Evolutionary conservation across 1,139 yeast genomes (phyloP).

Genomic region (Candida tropicalis): DNA sequence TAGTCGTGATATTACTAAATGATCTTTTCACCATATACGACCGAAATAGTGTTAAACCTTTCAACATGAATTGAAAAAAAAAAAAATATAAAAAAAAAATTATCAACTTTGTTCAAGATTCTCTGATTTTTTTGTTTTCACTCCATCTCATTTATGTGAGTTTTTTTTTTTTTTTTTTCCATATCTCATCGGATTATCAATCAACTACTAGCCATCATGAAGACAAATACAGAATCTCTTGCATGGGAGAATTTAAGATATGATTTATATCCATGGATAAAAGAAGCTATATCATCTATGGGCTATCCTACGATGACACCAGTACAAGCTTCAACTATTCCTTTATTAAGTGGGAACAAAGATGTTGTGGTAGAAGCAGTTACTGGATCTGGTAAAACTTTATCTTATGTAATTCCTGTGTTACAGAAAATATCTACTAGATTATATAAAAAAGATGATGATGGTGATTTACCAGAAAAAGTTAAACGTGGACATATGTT

Average conservation of each 20-base stretch:
- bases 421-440: slow-evolving; percentile 58
- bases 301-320: slow-evolving; percentile 93
- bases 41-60: slow-evolving; percentile 7
- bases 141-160: no score
- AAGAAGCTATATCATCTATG: slow-evolving; percentile 67
- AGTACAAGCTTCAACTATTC: slow-evolving; percentile 94
- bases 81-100: neutral
- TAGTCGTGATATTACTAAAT: slow-evolving; percentile 11
- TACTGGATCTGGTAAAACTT: slow-evolving; percentile 95
- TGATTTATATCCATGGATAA: slow-evolving; percentile 46
- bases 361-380: slow-evolving; percentile 97
- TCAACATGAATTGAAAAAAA: slow-evolving; percentile 5
- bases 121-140: slow-evolving; percentile 5
- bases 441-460: slow-evolving; percentile 25
- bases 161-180: slow-evolving; percentile 9
- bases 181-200: slow-evolving; percentile 12
- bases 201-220: slow-evolving; percentile 21
- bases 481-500: slow-evolving; percentile 65
- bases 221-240: slow-evolving; percentile 37
- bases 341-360: slow-evolving; percentile 81
- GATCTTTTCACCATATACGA: slow-evolving; percentile 31
- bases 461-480: slow-evolving; percentile 29
- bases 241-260: slow-evolving; percentile 39
- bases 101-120: neutral
- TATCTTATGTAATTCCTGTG: slow-evolving; percentile 84